Percentiles rank a stretch among this genome's conserved stretches.
These are phyloP conservation scores for Prototheca cutis DNA, from an alignment of 163 green algal genomes.

Conservation along the genomic window DNA sequence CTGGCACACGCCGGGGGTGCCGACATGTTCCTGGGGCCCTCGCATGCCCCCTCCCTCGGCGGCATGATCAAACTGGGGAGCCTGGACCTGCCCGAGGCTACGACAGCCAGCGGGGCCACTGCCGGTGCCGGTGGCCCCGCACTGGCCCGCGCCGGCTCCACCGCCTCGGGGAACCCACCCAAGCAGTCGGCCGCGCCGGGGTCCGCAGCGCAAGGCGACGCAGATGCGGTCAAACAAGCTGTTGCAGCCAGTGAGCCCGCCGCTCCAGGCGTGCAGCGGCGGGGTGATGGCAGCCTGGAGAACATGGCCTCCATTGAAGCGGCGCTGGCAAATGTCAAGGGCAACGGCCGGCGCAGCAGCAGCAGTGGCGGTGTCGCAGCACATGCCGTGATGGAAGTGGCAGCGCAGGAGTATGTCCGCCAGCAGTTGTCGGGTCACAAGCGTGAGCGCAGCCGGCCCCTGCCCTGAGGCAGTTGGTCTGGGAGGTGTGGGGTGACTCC, in stretches of 20 bases:
- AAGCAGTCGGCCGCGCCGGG: no score
- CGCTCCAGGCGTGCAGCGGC: no score
- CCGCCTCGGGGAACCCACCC: no score
- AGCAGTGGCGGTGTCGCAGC: no score
- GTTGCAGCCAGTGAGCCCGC: no score
- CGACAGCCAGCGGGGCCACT: no score
- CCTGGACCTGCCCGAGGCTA: conserved; percentile 39
- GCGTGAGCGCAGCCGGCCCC: not conserved
- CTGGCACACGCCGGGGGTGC: conserved; percentile 18
- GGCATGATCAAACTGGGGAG: conserved; percentile 37
- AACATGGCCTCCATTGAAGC: conserved; percentile 51
- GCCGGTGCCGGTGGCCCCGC: no score
- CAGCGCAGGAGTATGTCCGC: not conserved
- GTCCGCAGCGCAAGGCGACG: no score
- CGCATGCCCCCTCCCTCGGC: conserved; percentile 14
- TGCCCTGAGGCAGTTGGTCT: not conserved
- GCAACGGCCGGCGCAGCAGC: no score
- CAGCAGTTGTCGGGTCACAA: conserved; percentile 1
- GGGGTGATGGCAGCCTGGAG: conserved; percentile 35
- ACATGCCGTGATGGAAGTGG: not conserved
- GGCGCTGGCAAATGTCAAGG: conserved; percentile 16
- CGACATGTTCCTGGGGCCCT: not conserved
- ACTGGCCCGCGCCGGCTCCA: no score
- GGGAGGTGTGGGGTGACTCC: no score
- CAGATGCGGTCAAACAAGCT: no score